phyloP scores from a whole-genome alignment of 2,329 filamentous ascomycete genomes.

The Aaosphaeria pasadenensis region DNA sequence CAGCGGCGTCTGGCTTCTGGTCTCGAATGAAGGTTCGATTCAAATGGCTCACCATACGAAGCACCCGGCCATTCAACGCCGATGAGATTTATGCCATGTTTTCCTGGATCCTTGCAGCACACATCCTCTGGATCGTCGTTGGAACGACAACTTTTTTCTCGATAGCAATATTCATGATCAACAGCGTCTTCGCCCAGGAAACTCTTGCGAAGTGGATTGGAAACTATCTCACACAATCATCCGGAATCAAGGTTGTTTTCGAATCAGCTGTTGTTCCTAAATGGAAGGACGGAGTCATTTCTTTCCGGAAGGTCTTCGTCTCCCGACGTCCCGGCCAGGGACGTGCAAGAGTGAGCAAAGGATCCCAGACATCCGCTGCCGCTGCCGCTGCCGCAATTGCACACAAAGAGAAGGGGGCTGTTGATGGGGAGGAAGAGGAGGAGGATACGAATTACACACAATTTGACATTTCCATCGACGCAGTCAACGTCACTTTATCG shows the following conservation, averaged over 20 bases:
- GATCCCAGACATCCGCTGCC: slow-evolving; percentile 79
- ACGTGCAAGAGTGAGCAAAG: slow-evolving; percentile 83
- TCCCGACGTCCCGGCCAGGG: slow-evolving; percentile 83
- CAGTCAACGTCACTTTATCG: slow-evolving; percentile 92
- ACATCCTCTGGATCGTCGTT: slow-evolving; percentile 92
- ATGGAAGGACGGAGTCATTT: slow-evolving; percentile 93
- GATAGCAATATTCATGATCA: slow-evolving; percentile 82
- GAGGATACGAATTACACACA: slow-evolving; percentile 98
- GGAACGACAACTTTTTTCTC: slow-evolving; percentile 98
- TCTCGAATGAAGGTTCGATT: slow-evolving; percentile 85
- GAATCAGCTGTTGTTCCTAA: slow-evolving; percentile 96
- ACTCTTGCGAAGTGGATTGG: slow-evolving; percentile 90
- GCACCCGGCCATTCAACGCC: slow-evolving; percentile 87
- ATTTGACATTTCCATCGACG: slow-evolving; percentile 92
- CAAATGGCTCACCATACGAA: slow-evolving; percentile 97
- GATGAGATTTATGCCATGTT: slow-evolving; percentile 96
- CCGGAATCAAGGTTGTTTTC: slow-evolving; percentile 90
- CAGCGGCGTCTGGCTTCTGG: slow-evolving; percentile 90
- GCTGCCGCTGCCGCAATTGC: slow-evolving; percentile 77
- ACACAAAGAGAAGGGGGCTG: slow-evolving; percentile 39
- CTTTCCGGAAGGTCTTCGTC: slow-evolving; percentile 94
- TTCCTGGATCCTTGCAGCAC: slow-evolving; percentile 92
- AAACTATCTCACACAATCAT: slow-evolving; percentile 91
- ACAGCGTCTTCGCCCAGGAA: slow-evolving; percentile 97
- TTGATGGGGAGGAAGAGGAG: slow-evolving; percentile 50